phyloP scores from a whole-genome alignment of 805 yeast genomes.

The Saitoella complicata region DNA sequence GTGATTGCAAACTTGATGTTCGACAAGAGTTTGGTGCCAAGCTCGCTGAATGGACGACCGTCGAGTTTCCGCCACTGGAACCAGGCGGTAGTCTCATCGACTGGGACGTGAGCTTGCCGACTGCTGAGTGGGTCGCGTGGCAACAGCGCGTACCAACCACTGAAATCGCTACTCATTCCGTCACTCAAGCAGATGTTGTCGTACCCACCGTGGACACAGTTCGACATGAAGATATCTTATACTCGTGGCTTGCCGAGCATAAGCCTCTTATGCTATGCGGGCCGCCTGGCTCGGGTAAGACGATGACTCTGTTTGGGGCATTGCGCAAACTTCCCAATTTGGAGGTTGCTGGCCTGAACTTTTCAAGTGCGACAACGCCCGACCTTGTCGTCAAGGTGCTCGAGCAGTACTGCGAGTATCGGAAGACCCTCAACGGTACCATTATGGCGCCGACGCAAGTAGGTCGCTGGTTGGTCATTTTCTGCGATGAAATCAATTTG shows the following conservation, averaged over 20 bases:
- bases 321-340: constrained; percentile 40
- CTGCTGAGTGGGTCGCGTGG: constrained; percentile 33
- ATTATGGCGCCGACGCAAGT: constrained; percentile 40
- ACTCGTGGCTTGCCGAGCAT: constrained; percentile 38
- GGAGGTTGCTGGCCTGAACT: constrained; percentile 55
- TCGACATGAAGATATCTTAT: constrained; percentile 46
- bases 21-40: constrained; percentile 25
- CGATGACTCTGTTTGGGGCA: constrained; percentile 70
- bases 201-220: constrained; percentile 69
- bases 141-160: constrained; percentile 24
- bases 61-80: constrained; percentile 12
- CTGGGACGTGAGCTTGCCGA: constrained; percentile 29
- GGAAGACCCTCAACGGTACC: constrained; percentile 34
- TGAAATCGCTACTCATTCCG: constrained; percentile 41
- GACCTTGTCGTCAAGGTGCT: constrained; percentile 42
- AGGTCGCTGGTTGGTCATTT: constrained; percentile 62
- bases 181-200: constrained; percentile 44
- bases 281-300: constrained; percentile 95
- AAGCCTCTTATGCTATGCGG: constrained; percentile 66
- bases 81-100: constrained; percentile 23
- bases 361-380: constrained; percentile 67
- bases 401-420: constrained; percentile 57
- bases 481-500: constrained; percentile 82
- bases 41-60: constrained; percentile 15
- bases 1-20: constrained; percentile 31